A percentile compares a stretch with the other conserved stretches of the same genome.
These are phyloP conservation scores for Daldinia caldariorum DNA, from an alignment of 495 filamentous ascomycete genomes.

Conservation along the genomic window DNA sequence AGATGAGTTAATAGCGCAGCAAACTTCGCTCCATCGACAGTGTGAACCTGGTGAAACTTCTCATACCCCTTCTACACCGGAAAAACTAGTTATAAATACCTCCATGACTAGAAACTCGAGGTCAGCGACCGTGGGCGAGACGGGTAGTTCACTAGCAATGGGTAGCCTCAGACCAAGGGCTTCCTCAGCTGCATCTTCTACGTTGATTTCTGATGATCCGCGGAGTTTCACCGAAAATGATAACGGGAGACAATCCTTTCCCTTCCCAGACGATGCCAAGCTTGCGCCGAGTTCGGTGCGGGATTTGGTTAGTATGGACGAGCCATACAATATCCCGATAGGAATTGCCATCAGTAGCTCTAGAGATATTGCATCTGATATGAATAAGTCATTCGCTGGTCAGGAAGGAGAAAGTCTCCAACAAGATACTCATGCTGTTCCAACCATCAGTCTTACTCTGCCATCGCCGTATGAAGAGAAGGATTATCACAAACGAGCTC, in stretches of 20 bases:
- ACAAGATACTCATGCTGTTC: neutral
- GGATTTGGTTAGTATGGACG: neutral
- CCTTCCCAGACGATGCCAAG: slow-evolving; percentile 2
- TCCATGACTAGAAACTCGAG: neutral
- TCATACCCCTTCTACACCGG: neutral
- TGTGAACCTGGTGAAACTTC: neutral
- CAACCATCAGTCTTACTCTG: neutral
- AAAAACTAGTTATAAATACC: neutral
- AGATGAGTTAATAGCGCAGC: slow-evolving; percentile 33
- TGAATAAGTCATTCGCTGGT: neutral
- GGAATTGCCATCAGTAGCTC: slow-evolving; percentile 1
- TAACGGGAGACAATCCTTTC: neutral
- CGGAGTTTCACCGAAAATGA: neutral
- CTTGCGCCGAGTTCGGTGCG: neutral
- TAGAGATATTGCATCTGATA: neutral
- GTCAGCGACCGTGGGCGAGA: neutral
- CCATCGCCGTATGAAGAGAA: neutral
- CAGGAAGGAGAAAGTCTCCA: neutral
- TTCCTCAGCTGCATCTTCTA: slow-evolving; percentile 7
- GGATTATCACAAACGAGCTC: neutral
- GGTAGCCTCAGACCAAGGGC: neutral
- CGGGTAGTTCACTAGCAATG: neutral
- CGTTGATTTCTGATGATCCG: neutral
- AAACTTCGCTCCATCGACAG: neutral
- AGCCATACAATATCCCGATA: neutral